Percentiles rank a stretch among this genome's conserved stretches.
Conservation (phyloP, 2,329 filamentous ascomycete species). For the Phyllosticta capitalensis region DNA sequence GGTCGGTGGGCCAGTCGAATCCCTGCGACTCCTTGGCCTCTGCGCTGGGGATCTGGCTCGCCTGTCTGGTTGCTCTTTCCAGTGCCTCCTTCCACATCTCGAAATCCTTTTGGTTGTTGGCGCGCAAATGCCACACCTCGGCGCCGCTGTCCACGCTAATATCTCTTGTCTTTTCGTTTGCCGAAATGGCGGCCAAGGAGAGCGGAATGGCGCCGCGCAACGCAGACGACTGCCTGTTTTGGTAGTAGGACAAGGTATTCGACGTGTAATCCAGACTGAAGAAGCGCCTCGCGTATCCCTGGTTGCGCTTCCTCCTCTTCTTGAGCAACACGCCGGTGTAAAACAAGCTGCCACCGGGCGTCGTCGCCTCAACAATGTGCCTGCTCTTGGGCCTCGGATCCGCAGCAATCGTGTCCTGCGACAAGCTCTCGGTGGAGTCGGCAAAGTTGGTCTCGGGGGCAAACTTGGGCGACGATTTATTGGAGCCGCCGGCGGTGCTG, state of each 20-base stretch:
- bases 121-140: constrained; percentile 90
- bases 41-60: constrained; percentile 21
- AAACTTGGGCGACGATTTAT: constrained; percentile 31
- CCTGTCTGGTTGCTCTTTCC: constrained; percentile 63
- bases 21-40: constrained; percentile 20
- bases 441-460: constrained; percentile 25
- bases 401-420: constrained; percentile 26
- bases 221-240: constrained; percentile 85
- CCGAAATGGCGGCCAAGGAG: constrained; percentile 80
- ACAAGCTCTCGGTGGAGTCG: constrained; percentile 48
- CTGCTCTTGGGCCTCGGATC: constrained; percentile 33
- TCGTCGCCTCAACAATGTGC: constrained; percentile 18
- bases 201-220: constrained; percentile 86
- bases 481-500: constrained; percentile 30
- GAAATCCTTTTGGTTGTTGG: constrained; percentile 76
- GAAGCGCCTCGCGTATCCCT: constrained; percentile 86
- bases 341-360: constrained; percentile 40
- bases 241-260: constrained; percentile 92
- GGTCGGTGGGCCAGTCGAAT: constrained; percentile 15
- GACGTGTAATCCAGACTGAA: constrained; percentile 94
- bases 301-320: constrained; percentile 82
- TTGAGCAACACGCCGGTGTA: constrained; percentile 83
- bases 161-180: constrained; percentile 77
- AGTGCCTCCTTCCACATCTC: constrained; percentile 77
- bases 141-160: constrained; percentile 96